Conservation (phyloP, 768 basidiomycete genomes). For the Phaeolepiota aurea region DNA sequence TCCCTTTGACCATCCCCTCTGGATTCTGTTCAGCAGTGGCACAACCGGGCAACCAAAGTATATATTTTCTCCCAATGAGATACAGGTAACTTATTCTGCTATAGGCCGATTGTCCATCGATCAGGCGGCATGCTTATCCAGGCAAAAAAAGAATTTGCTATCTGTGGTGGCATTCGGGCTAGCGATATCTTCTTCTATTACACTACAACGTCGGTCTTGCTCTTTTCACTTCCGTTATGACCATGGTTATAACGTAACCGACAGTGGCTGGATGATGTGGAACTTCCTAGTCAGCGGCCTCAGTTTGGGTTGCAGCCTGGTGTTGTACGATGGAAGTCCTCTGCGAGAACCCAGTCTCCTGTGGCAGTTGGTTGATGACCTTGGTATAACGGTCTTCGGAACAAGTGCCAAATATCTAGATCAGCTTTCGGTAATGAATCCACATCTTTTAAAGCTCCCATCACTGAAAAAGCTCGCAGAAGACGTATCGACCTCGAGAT, state of each 20-base stretch:
- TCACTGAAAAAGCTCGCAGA: conserved; percentile 29
- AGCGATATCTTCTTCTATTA: conserved; percentile 79
- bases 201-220: conserved; percentile 57
- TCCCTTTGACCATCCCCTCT: conserved; percentile 71
- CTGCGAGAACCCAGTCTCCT: conserved; percentile 55
- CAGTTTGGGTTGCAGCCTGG: conserved; percentile 58
- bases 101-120: conserved; percentile 70
- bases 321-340: conserved; percentile 79
- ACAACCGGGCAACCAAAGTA: conserved; percentile 73
- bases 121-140: conserved; percentile 75
- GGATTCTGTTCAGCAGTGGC: conserved; percentile 82
- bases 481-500: conserved; percentile 58
- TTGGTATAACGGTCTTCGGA: conserved; percentile 72
- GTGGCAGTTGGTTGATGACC: conserved; percentile 61
- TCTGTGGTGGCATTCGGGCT: conserved; percentile 57
- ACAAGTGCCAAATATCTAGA: conserved; percentile 82
- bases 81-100: conserved; percentile 7
- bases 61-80: conserved; percentile 12
- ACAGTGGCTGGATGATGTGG: conserved; percentile 89
- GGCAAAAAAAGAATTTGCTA: conserved; percentile 59
- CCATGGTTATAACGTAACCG: not conserved
- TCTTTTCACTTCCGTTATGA: not conserved
- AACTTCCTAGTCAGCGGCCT: conserved; percentile 71
- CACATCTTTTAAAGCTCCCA: conserved; percentile 8
- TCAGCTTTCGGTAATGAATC: conserved; percentile 51